A percentile compares a stretch with the other conserved stretches of the same genome.
phyloP scores from a whole-genome alignment of 2,329 filamentous ascomycete species.

The Cladosporium sp. region DNA sequence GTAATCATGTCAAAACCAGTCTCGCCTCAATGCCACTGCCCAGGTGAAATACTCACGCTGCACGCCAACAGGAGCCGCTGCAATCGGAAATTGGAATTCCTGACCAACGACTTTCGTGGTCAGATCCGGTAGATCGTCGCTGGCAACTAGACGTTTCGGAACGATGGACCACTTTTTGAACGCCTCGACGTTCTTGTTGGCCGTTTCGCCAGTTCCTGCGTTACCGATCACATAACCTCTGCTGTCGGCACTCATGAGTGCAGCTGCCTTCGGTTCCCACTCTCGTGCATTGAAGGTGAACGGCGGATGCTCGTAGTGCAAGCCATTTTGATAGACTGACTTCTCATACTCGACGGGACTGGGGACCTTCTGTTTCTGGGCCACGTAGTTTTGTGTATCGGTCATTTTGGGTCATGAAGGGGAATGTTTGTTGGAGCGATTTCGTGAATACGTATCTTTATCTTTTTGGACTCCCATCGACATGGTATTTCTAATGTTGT shows the following conservation, averaged over 20 bases:
- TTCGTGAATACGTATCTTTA: no score
- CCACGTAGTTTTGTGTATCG: no score
- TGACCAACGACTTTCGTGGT: conserved; percentile 19
- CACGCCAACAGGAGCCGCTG: conserved; percentile 47
- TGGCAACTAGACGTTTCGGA: conserved; percentile 16
- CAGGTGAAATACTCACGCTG: conserved; percentile 1
- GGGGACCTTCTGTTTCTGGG: no score
- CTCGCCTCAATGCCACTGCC: no score
- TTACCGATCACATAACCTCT: conserved; percentile 33
- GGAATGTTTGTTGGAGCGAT: no score
- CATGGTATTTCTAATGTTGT: no score
- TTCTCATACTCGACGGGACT: conserved; percentile 27
- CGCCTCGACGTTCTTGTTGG: conserved; percentile 22
- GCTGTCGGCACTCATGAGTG: conserved; percentile 28
- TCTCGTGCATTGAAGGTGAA: conserved; percentile 32
- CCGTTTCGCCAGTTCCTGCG: conserved; percentile 31
- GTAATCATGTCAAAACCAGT: no score
- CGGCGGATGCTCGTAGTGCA: conserved; percentile 30
- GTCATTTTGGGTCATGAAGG: no score
- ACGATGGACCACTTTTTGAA: conserved; percentile 19
- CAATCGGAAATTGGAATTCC: conserved; percentile 40
- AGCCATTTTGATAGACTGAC: conserved; percentile 30
- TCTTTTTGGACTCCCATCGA: no score
- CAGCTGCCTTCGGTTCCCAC: conserved; percentile 27
- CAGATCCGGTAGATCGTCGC: conserved; percentile 16